Percentiles rank a stretch among this genome's conserved stretches.
Evolutionary conservation across 2,329 filamentous ascomycete species (phyloP).

Genomic region (Hirsutella rhossiliensis): DNA sequence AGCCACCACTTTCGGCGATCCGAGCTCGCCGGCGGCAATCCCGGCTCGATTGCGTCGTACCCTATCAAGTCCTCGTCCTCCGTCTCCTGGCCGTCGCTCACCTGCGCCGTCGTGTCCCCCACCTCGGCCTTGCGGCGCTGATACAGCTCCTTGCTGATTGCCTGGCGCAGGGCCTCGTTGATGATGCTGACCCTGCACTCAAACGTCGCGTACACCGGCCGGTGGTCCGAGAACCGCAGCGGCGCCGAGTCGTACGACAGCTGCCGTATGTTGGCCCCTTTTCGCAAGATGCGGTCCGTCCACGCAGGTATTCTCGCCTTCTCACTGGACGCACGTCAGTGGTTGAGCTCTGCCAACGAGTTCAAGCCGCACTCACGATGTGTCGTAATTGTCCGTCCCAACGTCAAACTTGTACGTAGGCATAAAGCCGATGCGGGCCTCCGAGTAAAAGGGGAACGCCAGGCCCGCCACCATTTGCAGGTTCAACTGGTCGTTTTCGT

Average conservation of each 20-base stretch:
- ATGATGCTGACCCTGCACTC: conserved; percentile 72
- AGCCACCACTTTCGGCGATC: conserved; percentile 62
- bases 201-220: conserved; percentile 88
- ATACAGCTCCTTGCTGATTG: conserved; percentile 66
- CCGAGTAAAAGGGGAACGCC: conserved; percentile 84
- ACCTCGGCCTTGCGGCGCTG: conserved; percentile 53
- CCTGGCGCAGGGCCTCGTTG: conserved; percentile 60
- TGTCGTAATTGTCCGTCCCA: conserved; percentile 80
- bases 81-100: conserved; percentile 38
- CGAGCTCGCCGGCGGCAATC: conserved; percentile 55
- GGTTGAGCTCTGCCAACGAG: neutral
- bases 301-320: conserved; percentile 92
- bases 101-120: conserved; percentile 47
- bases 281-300: conserved; percentile 88
- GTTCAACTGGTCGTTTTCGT: conserved; percentile 92
- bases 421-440: conserved; percentile 75
- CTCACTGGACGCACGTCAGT: conserved; percentile 41
- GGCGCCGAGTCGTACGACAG: conserved; percentile 72
- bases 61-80: conserved; percentile 73
- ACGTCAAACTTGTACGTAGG: conserved; percentile 96
- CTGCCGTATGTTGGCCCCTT: conserved; percentile 73
- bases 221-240: conserved; percentile 83
- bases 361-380: conserved; percentile 48
- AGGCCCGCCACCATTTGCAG: conserved; percentile 91
- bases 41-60: conserved; percentile 73